Conservation (phyloP, 192 early-diverging fungal genomes). For the Coemansia sp. region DNA sequence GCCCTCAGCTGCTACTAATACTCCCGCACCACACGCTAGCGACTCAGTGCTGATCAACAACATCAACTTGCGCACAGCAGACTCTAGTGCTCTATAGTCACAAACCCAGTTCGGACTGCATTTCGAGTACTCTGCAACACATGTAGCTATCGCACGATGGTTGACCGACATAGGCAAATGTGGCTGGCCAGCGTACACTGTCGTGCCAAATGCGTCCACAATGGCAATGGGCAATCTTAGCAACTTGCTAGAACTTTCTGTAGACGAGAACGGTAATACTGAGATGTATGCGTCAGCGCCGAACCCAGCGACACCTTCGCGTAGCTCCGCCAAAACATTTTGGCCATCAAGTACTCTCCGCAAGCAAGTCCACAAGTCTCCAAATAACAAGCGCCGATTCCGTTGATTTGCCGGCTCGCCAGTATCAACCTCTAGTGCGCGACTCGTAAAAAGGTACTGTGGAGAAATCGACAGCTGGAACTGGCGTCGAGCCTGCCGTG, state of each 20-base stretch:
- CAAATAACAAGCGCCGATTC: constrained; percentile 9
- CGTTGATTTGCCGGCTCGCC: neutral
- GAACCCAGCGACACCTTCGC: constrained; percentile 12
- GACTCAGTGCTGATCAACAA: constrained; percentile 21
- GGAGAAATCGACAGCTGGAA: constrained; percentile 10
- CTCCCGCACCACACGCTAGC: constrained; percentile 8
- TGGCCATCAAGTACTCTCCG: neutral
- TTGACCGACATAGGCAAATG: neutral
- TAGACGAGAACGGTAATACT: neutral
- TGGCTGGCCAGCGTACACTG: neutral
- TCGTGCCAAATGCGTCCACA: neutral
- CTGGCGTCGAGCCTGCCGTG: constrained; percentile 5
- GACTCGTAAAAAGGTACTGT: neutral
- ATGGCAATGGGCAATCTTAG: constrained; percentile 11
- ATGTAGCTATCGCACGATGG: neutral
- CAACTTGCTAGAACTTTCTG: neutral
- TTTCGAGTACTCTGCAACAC: neutral
- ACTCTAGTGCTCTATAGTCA: neutral
- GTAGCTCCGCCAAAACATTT: neutral
- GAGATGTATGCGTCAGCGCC: constrained; percentile 22
- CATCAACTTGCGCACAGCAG: constrained; percentile 8
- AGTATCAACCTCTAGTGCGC: neutral
- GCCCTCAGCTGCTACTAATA: constrained; percentile 1
- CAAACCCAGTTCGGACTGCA: neutral
- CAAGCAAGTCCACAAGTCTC: constrained; percentile 7